Evolutionary conservation across 108 stramenopile genomes (phyloP), one percentile per base, ranked within the genome.

Genomic region (Mediolabrus comicus): DNA sequence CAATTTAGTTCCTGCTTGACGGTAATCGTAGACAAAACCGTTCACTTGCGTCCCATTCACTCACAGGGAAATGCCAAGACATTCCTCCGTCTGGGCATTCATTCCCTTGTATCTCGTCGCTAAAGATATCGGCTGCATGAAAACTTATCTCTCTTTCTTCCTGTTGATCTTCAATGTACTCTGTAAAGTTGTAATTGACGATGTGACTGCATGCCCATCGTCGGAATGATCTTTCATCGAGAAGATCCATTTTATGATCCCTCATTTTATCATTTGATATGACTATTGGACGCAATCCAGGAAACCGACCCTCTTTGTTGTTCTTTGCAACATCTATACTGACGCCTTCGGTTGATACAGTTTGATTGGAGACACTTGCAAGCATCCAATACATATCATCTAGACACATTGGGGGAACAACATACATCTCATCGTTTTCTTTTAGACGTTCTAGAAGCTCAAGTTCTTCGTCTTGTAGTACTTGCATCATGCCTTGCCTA

Each of bases 31-130:
- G 57, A 53, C 81, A 82, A 57, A 82, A 82, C 32, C 81, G 32
- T 30, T 79, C 82, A 53, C 77, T 72, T 24, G 38, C 27, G n/a
- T 32, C 67, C 88, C 88, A 89, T 26, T 81, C 88, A 38, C 78
- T 85, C 26, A 89, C 88, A 16, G 88, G 88, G 62, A 86, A 83
- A 65, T 89, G 88, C 88, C 88, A 89, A 9, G 70, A 84, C 24
- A 41, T 67, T 5, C 31, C 68, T 35, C 81, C 80, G 39, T 49
- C 62, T 7, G 75, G 70, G 31, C 74, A 71, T 22, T 35, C 46
- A 69, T 82, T 82, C 4, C 74, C 32, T 19, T 82, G 81, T 30
- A 82, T 82, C 39, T 82, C 81, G 53, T 78, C 72, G 31, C 81
- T 82, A 35, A 82, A 78, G 24, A 65, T 16, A 53, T 78, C 81